Percentiles rank a stretch among this genome's conserved stretches.
These are phyloP conservation scores for Citrus australasica DNA, from an alignment of 345 rosid genomes.

Conservation along the genomic window DNA sequence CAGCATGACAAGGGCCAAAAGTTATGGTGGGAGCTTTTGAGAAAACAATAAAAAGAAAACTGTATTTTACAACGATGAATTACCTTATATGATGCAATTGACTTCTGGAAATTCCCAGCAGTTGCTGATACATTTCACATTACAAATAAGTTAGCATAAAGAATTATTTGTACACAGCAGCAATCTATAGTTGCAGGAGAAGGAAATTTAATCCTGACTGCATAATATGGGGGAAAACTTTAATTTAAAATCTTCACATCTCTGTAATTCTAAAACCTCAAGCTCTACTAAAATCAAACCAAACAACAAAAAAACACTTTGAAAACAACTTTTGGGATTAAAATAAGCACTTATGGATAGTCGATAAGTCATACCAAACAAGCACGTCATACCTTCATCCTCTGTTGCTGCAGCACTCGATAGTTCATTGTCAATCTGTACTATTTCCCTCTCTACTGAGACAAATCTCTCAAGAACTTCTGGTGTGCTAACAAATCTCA, in stretches of 20 bases:
- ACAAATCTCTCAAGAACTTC: conserved; percentile 98
- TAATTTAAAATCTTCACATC: not conserved
- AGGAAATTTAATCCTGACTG: not conserved
- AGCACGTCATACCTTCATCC: conserved; percentile 41
- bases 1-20: conserved; percentile 13
- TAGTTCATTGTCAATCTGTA: conserved; percentile 70
- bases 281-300: not conserved
- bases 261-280: not conserved
- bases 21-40: conserved; percentile 9
- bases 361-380: too few species aligned
- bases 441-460: conserved; percentile 74
- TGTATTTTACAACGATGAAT: not conserved
- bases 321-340: too few species aligned
- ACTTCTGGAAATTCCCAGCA: conserved; percentile 46
- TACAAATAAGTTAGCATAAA: conserved; percentile 5
- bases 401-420: conserved; percentile 40
- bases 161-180: not conserved
- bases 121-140: conserved; percentile 37
- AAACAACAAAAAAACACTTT: too few species aligned
- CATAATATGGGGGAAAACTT: not conserved
- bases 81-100: conserved; percentile 53
- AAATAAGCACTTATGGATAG: too few species aligned
- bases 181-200: not conserved
- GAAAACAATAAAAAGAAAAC: not conserved
- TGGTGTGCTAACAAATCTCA: conserved; percentile 86